These are phyloP conservation scores for Spatholobus suberectus DNA, from an alignment of 306 rosid species.

Conservation along the genomic window DNA sequence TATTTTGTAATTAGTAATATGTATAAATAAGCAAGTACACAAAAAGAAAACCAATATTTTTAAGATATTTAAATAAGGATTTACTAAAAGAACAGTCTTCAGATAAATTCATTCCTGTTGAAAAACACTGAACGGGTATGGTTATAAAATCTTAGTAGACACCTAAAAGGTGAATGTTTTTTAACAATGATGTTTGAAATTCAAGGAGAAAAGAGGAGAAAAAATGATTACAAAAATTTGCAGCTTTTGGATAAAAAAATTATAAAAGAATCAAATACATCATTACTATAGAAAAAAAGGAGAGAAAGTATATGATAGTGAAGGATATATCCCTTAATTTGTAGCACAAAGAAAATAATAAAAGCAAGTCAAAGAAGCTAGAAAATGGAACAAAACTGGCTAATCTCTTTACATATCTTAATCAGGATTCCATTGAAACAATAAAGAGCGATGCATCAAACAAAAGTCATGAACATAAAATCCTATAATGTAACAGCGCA, in stretches of 20 bases:
- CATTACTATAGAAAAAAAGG: too few relatives aligned
- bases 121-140: background rate
- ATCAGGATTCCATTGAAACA: background rate
- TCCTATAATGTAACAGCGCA: background rate
- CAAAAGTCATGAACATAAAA: too few relatives aligned
- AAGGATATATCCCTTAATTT: background rate
- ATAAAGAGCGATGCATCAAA: background rate
- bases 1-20: background rate
- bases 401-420: background rate
- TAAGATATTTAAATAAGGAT: background rate
- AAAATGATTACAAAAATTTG: background rate
- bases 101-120: background rate
- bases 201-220: background rate
- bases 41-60: conserved; percentile 8
- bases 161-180: background rate
- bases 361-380: background rate
- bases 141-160: conserved; percentile 1
- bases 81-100: too few relatives aligned
- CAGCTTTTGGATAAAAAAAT: background rate
- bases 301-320: too few relatives aligned
- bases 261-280: too few relatives aligned
- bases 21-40: background rate
- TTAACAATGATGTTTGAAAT: background rate
- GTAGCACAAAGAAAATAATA: background rate
- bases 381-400: background rate